Percentiles rank a stretch among this genome's conserved stretches.
phyloP scores from a whole-genome alignment of 2,329 filamentous ascomycete genomes.

The Monosporascus sp. region DNA sequence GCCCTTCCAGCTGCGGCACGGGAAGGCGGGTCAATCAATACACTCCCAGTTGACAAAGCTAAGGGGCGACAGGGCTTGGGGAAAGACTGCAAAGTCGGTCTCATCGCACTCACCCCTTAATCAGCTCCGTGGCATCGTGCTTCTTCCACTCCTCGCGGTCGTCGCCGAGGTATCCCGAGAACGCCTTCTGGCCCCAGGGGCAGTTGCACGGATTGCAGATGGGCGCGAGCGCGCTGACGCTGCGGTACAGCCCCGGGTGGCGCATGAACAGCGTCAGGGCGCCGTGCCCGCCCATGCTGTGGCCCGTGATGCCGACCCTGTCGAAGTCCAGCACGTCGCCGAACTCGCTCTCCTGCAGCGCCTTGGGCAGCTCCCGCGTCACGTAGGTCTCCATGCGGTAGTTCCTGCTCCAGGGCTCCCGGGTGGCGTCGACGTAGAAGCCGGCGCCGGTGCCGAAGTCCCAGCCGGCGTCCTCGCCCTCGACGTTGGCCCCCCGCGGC shows the following conservation, averaged over 20 bases:
- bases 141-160: constrained; percentile 73
- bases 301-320: constrained; percentile 80
- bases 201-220: constrained; percentile 81
- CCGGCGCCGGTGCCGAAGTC: constrained; percentile 91
- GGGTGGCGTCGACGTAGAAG: constrained; percentile 88
- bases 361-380: constrained; percentile 74
- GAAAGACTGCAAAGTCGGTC: too few species aligned
- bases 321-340: constrained; percentile 59
- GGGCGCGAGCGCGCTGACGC: constrained; percentile 83
- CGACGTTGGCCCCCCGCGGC: constrained; percentile 73
- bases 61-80: too few species aligned
- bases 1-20: constrained; percentile 32
- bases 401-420: constrained; percentile 64
- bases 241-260: constrained; percentile 85
- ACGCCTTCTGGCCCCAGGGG: constrained; percentile 95
- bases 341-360: constrained; percentile 66
- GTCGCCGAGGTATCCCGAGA: constrained; percentile 80
- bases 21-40: too few species aligned
- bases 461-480: constrained; percentile 80
- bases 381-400: constrained; percentile 97
- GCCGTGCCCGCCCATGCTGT: constrained; percentile 97
- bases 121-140: constrained; percentile 87
- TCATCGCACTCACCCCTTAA: constrained; percentile 48
- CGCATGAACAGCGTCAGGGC: constrained; percentile 88
- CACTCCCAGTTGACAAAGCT: too few species aligned